Evolutionary conservation across 768 basidiomycete species (phyloP).

Genomic region (Pleurotus djamor): DNA sequence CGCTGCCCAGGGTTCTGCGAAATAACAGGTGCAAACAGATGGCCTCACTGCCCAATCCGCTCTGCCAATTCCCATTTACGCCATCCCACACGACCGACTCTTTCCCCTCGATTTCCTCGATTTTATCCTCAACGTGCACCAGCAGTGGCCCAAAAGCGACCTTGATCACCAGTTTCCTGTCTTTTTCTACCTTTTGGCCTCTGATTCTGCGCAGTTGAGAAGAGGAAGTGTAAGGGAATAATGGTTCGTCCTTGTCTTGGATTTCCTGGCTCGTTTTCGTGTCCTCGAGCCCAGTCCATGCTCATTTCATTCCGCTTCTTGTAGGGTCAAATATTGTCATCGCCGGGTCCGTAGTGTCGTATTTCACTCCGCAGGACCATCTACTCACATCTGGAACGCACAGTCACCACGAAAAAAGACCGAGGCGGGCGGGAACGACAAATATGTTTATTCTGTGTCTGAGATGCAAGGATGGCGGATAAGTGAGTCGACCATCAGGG

Average conservation of each 20-base stretch:
- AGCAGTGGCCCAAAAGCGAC: conserved; percentile 8
- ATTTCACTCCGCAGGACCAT: conserved; percentile 5
- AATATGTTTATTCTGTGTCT: conserved; percentile 73
- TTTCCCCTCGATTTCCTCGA: conserved; percentile 8
- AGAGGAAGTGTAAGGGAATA: conserved; percentile 3
- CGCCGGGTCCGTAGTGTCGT: conserved; percentile 58
- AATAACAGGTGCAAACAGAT: conserved; percentile 6
- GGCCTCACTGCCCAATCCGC: not conserved
- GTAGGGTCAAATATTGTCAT: conserved; percentile 86
- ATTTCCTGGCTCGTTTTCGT: not conserved
- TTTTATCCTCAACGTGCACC: conserved; percentile 10
- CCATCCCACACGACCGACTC: conserved; percentile 35
- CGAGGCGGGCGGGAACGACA: conserved; percentile 66
- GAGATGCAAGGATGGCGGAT: conserved; percentile 99
- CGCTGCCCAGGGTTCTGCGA: not conserved
- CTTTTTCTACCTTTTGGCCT: conserved; percentile 2
- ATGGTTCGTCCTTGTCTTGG: conserved; percentile 28
- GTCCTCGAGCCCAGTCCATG: too few species aligned
- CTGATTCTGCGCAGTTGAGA: conserved; percentile 1
- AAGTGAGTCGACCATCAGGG: conserved; percentile 56
- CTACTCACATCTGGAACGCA: conserved; percentile 8
- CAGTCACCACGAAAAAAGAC: conserved; percentile 86
- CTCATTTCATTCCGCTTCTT: too few species aligned
- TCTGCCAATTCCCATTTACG: not conserved
- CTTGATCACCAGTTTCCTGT: too few species aligned